Base-by-base conservation (phyloP, 2,329 filamentous ascomycete species). In the Aspergillus neotritici region DNA sequence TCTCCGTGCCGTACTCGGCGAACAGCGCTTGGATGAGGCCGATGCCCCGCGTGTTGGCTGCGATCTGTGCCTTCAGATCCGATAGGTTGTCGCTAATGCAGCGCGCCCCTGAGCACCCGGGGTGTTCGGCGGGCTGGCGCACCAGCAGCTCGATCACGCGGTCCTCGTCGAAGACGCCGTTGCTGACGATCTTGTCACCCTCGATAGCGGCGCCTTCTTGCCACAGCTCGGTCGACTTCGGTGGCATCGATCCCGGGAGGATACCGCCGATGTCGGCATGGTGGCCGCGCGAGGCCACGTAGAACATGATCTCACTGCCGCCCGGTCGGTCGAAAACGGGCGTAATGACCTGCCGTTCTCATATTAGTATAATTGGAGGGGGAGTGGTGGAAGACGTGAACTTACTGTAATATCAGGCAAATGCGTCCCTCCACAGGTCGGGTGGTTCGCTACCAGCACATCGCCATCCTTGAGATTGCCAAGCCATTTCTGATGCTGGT, bases 231-330 rank as follows among this genome's bases (percentile, higher is more conserved):
- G 65, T 71, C 3, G 67, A 72, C 17, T 70, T 71, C 2, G 71
- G 68, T 79, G 87, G 87, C 87, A 93, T 93, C 1, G 82, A 87
- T 0, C 87, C 87, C 0, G 87, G 85, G 0, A 88, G 73, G 34
- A 90, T 89, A 7, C 87, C 87, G 9, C 87, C 87, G 50, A 93
- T 91, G 56, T 93, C 86, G 8, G 86, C 86, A 55, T 91, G 86
- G 60, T 93, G 86, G 0, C 86, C 86, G 31, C 86, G 77, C 4
- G 84, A 87, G 0, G 86, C 86, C 1, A 87, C 86, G 49, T 89
- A 91, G 65, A 91, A 91, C 42, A 90, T 75, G 46, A 91, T 89
- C 12, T 83, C 78, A 44, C 84, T 78, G 2, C 82, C 83, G 50
- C 62, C 62, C 4, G 62, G 63, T 5, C 69, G 72, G 8, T 80